Base-by-base conservation (phyloP, 2,329 filamentous ascomycete species). In the Aspergillus ruber region DNA sequence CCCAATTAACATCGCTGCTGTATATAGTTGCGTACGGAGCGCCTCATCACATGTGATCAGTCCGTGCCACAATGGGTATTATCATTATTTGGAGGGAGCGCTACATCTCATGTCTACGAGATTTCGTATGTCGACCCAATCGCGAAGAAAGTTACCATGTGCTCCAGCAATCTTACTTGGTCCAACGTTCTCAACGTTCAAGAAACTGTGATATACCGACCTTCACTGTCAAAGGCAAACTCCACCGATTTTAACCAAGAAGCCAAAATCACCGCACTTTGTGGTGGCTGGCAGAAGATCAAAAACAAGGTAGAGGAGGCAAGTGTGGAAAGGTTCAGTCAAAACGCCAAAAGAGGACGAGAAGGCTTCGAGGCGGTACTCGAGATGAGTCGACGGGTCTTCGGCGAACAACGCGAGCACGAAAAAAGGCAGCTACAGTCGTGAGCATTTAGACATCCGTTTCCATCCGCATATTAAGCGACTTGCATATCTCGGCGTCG, bases 301-400 rank as follows among this genome's bases (percentile, higher is more conserved):
- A 93, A 89, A 77, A 95, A 93, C 72, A 88, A 85, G 66, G 94
- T 98, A 60, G 93, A 98, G 74, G 90, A 97, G 60, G 84, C 88
- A 45, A 86, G 90, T 38, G 86, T 97, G 40, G 86, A 86, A 55
- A 78, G 89, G 46, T 98, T 98, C 74, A 81, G 83, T 57, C 89
- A 98, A 70, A 98, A 98, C 63, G 91, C 93, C 20, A 77, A 78
- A 57, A 90, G 88, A 72, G 93, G 93, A 55, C 84, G 86, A 55
- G 90, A 97, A 70, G 93, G 93, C 1, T 98, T 98, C 65, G 93
- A 98, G 75, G 82, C 85, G 53, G 93, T 98, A 7, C 78, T 98
- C 27, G 88, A 89, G 65, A 95, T 95, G 84, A 95, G 89, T 69
- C 77, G 91, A 56, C 82, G 88, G 63, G 90, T 90, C 1, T 97